Percentiles rank a stretch among this genome's conserved stretches.
Conservation (phyloP, 805 yeast genomes). For the Starmerella bombicola region DNA sequence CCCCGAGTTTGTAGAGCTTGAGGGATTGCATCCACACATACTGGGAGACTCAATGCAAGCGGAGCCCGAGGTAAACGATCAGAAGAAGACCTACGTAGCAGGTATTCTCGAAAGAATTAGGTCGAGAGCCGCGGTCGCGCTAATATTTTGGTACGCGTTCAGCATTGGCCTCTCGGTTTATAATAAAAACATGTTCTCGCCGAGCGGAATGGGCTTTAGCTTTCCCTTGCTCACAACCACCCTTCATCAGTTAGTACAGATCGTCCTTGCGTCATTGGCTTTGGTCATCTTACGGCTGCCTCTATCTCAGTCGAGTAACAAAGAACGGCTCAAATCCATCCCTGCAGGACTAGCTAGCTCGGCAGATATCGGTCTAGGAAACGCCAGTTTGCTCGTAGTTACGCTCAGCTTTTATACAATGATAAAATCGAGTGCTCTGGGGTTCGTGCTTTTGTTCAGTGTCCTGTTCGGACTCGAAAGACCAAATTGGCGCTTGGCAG, state of each 20-base stretch:
- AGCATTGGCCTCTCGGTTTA: conserved; percentile 37
- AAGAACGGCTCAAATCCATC: conserved; percentile 32
- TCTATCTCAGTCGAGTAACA: not conserved
- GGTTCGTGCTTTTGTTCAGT: conserved; percentile 83
- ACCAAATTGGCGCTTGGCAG: conserved; percentile 52
- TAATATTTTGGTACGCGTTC: conserved; percentile 30
- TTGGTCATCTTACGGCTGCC: conserved; percentile 6
- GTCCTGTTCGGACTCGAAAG: conserved; percentile 66
- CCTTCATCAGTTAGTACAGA: conserved; percentile 65
- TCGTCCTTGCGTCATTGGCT: conserved; percentile 37
- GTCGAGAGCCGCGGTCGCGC: conserved; percentile 14
- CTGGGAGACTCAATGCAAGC: not conserved
- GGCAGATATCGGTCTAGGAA: conserved; percentile 89
- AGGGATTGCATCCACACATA: not conserved
- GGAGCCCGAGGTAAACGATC: not conserved
- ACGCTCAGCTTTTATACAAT: conserved; percentile 80
- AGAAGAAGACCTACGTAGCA: not conserved
- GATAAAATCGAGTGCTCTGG: conserved; percentile 78
- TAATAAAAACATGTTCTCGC: conserved; percentile 95
- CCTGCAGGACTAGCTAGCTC: conserved; percentile 85
- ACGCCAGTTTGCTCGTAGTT: conserved; percentile 65
- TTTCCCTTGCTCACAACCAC: conserved; percentile 80
- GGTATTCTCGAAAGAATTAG: not conserved
- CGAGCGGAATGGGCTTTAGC: conserved; percentile 54
- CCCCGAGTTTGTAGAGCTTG: conserved; percentile 9